Conservation (phyloP, 2,329 filamentous ascomycete genomes). For the Trichoderma sp. region DNA sequence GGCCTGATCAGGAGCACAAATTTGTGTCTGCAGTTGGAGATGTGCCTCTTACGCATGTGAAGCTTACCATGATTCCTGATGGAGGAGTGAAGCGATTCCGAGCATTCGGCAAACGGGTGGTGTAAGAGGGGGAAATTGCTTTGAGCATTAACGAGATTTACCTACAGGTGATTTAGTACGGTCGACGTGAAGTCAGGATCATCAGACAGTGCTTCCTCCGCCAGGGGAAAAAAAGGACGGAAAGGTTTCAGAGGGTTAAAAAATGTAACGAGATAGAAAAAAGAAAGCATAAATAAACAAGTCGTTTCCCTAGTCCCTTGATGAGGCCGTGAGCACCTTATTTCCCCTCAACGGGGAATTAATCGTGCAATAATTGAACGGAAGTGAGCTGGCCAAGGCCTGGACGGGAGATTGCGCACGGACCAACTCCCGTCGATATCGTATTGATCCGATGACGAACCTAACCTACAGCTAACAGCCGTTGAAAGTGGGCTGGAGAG, state of each 20-base stretch:
- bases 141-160: background rate
- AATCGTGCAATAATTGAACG: background rate
- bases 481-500: slow-evolving; percentile 19
- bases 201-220: too few species aligned
- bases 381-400: background rate
- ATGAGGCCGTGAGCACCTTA: background rate
- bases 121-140: background rate
- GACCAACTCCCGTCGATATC: slow-evolving; percentile 10
- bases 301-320: background rate
- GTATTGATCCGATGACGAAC: slow-evolving; percentile 19
- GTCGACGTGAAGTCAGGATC: too few species aligned
- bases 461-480: slow-evolving; percentile 11
- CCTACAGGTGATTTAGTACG: background rate
- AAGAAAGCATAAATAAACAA: background rate
- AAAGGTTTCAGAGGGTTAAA: background rate
- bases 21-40: slow-evolving; percentile 56
- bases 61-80: slow-evolving; percentile 89
- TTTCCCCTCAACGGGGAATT: background rate
- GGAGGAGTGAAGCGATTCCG: slow-evolving; percentile 87
- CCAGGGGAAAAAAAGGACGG: background rate
- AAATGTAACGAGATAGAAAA: background rate
- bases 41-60: slow-evolving; percentile 72
- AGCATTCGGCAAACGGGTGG: slow-evolving; percentile 36
- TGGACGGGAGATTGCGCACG: slow-evolving; percentile 19
- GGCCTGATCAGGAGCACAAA: slow-evolving; percentile 69